A percentile compares a stretch with the other conserved stretches of the same genome.
Conservation (phyloP, 768 basidiomycete genomes). For the Strobilomyces echinocephalus region DNA sequence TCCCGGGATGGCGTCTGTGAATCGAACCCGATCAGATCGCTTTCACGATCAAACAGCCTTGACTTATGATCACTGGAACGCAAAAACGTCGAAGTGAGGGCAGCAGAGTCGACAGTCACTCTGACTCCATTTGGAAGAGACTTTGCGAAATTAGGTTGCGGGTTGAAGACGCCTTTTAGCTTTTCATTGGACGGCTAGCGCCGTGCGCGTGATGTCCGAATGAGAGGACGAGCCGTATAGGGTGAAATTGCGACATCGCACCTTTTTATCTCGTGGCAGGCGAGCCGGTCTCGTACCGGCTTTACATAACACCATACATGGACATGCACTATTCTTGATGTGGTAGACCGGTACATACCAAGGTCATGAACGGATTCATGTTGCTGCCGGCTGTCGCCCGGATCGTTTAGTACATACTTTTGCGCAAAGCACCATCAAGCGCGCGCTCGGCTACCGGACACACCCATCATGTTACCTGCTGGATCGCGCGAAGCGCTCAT, state of each 20-base stretch:
- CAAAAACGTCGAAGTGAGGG: neutral
- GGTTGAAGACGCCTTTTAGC: neutral
- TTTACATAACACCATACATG: neutral
- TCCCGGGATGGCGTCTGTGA: neutral
- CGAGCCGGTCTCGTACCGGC: neutral
- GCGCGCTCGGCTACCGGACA: neutral
- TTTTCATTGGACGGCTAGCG: too few species aligned
- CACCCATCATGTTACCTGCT: slow-evolving; percentile 21
- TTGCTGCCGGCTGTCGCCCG: too few species aligned
- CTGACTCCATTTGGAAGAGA: neutral
- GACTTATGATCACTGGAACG: neutral
- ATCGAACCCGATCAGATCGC: neutral
- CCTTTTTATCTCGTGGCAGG: too few species aligned
- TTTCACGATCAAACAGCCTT: neutral
- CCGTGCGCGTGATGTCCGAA: neutral
- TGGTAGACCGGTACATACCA: too few species aligned
- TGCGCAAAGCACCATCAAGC: neutral
- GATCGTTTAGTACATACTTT: too few species aligned
- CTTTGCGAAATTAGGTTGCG: neutral
- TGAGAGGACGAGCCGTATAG: neutral
- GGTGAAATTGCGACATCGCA: too few species aligned
- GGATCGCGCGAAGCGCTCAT: slow-evolving; percentile 50
- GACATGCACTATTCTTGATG: too few species aligned
- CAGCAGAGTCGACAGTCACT: neutral
- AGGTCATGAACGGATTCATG: too few species aligned